Evolutionary conservation across 2,329 filamentous ascomycete genomes (phyloP).

Genomic region (Botrytis fragariae): DNA sequence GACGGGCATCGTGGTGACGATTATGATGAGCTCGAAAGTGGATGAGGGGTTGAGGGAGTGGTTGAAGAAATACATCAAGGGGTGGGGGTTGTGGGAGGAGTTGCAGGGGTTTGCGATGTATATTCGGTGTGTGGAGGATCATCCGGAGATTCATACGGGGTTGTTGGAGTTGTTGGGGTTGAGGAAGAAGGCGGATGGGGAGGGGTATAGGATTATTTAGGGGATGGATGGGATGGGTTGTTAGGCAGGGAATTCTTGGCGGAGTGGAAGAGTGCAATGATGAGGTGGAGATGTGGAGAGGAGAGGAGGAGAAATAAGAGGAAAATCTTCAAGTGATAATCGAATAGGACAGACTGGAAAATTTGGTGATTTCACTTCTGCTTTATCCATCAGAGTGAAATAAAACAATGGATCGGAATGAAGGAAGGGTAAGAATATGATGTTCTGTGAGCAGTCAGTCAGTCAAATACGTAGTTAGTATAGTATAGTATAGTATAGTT

Average conservation of each 20-base stretch:
- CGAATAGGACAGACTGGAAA: background rate
- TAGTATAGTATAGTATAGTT: background rate
- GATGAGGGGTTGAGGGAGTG: conserved; percentile 30
- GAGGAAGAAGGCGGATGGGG: conserved; percentile 19
- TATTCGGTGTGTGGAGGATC: conserved; percentile 12
- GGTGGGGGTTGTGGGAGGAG: conserved; percentile 9
- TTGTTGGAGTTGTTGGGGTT: conserved; percentile 25
- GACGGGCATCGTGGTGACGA: conserved; percentile 23
- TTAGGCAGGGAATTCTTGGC: too few species aligned
- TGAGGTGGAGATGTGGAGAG: background rate
- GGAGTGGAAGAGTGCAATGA: background rate
- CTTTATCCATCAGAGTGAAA: background rate
- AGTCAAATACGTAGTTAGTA: background rate
- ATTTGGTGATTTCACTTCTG: background rate
- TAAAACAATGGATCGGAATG: background rate
- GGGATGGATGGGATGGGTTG: too few species aligned
- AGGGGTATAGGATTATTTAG: conserved; percentile 25
- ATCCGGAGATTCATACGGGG: conserved; percentile 22
- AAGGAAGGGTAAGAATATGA: background rate
- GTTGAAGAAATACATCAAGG: conserved; percentile 26
- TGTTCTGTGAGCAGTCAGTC: background rate
- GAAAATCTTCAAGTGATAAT: background rate
- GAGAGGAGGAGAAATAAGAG: background rate
- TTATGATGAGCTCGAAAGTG: conserved; percentile 29
- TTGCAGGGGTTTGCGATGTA: background rate